Conservation (phyloP, 208 protist genomes). For the Borovskyia barvae region DNA sequence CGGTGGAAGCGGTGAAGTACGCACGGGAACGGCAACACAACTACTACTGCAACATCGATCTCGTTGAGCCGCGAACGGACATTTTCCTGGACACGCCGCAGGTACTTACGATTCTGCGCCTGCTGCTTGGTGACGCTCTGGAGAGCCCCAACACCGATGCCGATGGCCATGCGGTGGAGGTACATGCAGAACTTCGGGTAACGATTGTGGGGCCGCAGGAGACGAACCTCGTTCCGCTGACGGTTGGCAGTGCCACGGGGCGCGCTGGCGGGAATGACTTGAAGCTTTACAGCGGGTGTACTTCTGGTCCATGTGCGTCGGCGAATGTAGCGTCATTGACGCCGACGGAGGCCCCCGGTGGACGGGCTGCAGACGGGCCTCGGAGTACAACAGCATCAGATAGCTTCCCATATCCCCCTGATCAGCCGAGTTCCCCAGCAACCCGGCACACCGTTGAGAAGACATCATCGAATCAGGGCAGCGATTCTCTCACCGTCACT, state of each 20-base stretch:
- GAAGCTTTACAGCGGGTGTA: too few relatives aligned
- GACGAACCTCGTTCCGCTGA: slow-evolving; percentile 7
- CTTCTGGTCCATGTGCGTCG: too few relatives aligned
- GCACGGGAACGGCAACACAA: slow-evolving; percentile 25
- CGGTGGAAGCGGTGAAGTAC: slow-evolving; percentile 31
- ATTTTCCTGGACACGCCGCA: slow-evolving; percentile 77
- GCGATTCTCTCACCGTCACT: too few relatives aligned
- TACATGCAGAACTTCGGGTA: slow-evolving; percentile 46
- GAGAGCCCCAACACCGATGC: slow-evolving; percentile 6
- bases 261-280: not conserved
- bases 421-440: too few relatives aligned
- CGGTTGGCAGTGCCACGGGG: not conserved
- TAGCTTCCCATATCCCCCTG: too few relatives aligned
- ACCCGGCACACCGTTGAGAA: too few relatives aligned
- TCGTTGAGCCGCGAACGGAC: slow-evolving; percentile 47
- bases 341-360: too few relatives aligned
- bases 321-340: too few relatives aligned
- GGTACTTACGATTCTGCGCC: slow-evolving; percentile 45
- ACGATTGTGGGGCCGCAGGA: slow-evolving; percentile 36
- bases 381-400: too few relatives aligned
- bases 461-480: too few relatives aligned
- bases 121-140: slow-evolving; percentile 40
- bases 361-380: too few relatives aligned
- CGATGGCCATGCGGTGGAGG: slow-evolving; percentile 18
- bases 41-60: slow-evolving; percentile 59